Conservation (phyloP, 2,329 filamentous ascomycete genomes). For the Tolypocladium ophioglossoides region DNA sequence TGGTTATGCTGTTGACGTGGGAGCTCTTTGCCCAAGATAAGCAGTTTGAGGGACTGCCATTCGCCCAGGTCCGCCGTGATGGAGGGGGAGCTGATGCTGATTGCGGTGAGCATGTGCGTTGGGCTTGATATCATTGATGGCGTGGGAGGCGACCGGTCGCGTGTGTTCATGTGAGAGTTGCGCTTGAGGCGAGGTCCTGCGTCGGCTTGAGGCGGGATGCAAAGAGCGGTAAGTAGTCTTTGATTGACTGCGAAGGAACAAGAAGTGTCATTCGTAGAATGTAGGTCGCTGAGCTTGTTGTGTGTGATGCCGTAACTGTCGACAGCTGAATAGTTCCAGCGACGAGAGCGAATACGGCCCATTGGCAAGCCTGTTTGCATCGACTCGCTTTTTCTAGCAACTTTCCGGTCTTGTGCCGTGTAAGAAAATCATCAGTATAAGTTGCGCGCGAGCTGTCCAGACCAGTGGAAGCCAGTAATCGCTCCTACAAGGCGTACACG, state of each 20-base stretch:
- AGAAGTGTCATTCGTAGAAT: neutral
- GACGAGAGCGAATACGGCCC: neutral
- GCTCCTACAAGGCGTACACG: neutral
- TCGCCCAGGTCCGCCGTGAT: neutral
- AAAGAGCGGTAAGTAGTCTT: neutral
- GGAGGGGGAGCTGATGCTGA: neutral
- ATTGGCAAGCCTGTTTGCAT: neutral
- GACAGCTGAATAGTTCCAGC: neutral
- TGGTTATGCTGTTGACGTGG: neutral
- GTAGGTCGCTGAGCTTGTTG: neutral
- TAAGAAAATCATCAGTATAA: neutral
- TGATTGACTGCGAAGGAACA: neutral
- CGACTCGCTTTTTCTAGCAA: neutral
- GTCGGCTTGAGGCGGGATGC: neutral
- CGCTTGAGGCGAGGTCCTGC: neutral
- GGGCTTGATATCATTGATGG: neutral
- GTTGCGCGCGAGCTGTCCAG: neutral
- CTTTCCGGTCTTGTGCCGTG: neutral
- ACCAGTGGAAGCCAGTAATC: neutral
- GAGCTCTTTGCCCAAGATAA: neutral
- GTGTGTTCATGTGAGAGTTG: neutral
- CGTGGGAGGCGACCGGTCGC: neutral
- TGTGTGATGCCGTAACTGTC: neutral
- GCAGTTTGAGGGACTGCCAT: neutral
- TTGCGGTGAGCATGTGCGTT: neutral